Conservation (phyloP, 306 rosid genomes). For the Cucumis sativus region DNA sequence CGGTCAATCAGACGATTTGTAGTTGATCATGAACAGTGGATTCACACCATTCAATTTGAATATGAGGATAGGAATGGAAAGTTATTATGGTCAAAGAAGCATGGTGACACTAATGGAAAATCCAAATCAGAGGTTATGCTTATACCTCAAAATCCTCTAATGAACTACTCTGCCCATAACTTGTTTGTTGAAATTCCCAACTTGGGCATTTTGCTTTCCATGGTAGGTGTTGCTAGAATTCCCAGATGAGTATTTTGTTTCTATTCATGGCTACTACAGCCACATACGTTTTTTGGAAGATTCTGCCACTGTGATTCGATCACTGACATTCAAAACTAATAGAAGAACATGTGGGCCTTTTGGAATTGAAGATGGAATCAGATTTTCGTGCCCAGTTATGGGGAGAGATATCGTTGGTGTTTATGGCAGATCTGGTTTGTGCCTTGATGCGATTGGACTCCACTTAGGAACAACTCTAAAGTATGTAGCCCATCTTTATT, state of each 20-base stretch:
- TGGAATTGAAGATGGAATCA: slow-evolving; percentile 3
- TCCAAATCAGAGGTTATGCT: neutral
- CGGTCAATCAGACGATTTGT: neutral
- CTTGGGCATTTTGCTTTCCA: neutral
- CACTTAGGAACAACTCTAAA: neutral
- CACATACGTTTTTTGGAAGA: neutral
- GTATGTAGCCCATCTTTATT: neutral
- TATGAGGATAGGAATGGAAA: neutral
- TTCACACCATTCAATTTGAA: neutral
- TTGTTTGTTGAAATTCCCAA: neutral
- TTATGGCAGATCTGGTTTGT: neutral
- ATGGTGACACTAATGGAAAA: neutral
- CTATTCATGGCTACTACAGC: neutral
- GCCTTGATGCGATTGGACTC: slow-evolving; percentile 1
- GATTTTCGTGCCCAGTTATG: neutral
- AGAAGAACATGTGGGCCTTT: neutral
- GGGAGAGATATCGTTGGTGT: neutral
- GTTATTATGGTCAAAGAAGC: neutral
- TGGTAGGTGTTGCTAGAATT: neutral
- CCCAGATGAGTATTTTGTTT: neutral
- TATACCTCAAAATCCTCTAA: neutral
- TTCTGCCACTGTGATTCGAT: neutral
- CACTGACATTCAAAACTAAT: neutral
- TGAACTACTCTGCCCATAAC: neutral
- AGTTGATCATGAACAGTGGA: neutral